A percentile compares a stretch with the other conserved stretches of the same genome.
phyloP scores from a whole-genome alignment of 1,284 basidiomycete species.

The Tilletia caries region DNA sequence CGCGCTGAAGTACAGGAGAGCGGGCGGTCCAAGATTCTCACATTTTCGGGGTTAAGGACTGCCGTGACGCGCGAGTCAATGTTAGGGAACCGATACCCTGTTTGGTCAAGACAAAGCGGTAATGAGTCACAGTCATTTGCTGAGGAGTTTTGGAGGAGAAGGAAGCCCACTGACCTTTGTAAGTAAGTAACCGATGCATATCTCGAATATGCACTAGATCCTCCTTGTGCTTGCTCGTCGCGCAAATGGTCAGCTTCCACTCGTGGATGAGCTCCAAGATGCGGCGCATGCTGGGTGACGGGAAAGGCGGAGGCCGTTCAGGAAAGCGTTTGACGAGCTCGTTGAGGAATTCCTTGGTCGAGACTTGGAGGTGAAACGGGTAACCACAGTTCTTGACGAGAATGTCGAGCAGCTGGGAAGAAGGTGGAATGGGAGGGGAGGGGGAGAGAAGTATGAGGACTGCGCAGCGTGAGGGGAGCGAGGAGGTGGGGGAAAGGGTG shows the following conservation, averaged over 20 bases:
- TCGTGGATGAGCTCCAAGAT: constrained; percentile 88
- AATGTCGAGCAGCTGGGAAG: constrained; percentile 70
- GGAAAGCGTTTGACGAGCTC: constrained; percentile 97
- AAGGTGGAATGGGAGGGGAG: background rate
- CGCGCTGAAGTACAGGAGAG: too few relatives aligned
- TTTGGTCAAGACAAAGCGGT: background rate
- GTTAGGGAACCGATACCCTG: constrained; percentile 49
- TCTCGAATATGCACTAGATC: constrained; percentile 95
- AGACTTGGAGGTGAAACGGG: constrained; percentile 90
- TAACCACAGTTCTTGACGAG: constrained; percentile 95
- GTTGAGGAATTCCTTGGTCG: constrained; percentile 98
- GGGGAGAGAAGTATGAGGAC: background rate
- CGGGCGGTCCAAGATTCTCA: constrained; percentile 14
- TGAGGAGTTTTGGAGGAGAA: too few relatives aligned
- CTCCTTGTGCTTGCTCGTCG: constrained; percentile 86
- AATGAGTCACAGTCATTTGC: background rate
- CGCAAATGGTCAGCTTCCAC: constrained; percentile 93
- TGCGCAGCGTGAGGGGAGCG: background rate
- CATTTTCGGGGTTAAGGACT: constrained; percentile 44
- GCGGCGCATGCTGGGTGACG: constrained; percentile 86
- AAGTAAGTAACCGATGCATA: constrained; percentile 90
- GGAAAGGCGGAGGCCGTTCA: constrained; percentile 91
- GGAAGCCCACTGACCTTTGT: constrained; percentile 68
- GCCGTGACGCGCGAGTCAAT: constrained; percentile 42
- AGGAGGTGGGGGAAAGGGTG: background rate